Conservation (phyloP, 176 grass and related monocot species). For the Bothriochloa decipiens region DNA sequence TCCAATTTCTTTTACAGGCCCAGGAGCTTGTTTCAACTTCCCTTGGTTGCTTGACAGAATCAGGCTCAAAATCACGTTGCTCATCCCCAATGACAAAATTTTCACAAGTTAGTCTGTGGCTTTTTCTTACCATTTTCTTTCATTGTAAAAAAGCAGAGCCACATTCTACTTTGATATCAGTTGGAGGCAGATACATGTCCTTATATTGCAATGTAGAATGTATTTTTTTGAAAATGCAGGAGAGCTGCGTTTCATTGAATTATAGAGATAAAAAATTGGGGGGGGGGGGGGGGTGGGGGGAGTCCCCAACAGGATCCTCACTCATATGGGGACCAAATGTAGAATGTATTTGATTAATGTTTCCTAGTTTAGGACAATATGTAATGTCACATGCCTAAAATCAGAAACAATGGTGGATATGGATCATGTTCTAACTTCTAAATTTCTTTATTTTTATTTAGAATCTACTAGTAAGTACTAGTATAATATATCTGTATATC, state of each 20-base stretch:
- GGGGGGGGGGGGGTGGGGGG: too few relatives aligned
- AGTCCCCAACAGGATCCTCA: too few relatives aligned
- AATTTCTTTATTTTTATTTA: slow-evolving; percentile 31
- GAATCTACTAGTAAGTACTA: not conserved
- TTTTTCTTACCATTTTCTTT: not conserved
- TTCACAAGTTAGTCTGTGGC: slow-evolving; percentile 61
- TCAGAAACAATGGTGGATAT: not conserved
- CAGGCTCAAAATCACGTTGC: slow-evolving; percentile 54
- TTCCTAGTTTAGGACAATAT: slow-evolving; percentile 4
- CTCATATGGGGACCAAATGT: too few relatives aligned
- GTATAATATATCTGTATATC: slow-evolving; percentile 29
- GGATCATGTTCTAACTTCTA: not conserved
- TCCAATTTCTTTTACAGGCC: slow-evolving; percentile 52
- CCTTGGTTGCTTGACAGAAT: slow-evolving; percentile 83
- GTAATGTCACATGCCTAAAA: not conserved
- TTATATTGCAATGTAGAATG: not conserved
- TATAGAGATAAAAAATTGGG: too few relatives aligned
- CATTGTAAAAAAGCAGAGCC: not conserved
- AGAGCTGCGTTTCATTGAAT: too few relatives aligned
- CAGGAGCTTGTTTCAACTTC: slow-evolving; percentile 78
- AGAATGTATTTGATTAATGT: slow-evolving; percentile 24
- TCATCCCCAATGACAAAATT: slow-evolving; percentile 62
- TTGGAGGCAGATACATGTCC: not conserved
- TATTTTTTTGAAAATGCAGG: too few relatives aligned
- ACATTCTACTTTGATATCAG: not conserved